Evolutionary conservation across 1,139 yeast species (phyloP), one percentile per base, ranked within the genome.

Genomic region (Saccharomyces hybrid): DNA sequence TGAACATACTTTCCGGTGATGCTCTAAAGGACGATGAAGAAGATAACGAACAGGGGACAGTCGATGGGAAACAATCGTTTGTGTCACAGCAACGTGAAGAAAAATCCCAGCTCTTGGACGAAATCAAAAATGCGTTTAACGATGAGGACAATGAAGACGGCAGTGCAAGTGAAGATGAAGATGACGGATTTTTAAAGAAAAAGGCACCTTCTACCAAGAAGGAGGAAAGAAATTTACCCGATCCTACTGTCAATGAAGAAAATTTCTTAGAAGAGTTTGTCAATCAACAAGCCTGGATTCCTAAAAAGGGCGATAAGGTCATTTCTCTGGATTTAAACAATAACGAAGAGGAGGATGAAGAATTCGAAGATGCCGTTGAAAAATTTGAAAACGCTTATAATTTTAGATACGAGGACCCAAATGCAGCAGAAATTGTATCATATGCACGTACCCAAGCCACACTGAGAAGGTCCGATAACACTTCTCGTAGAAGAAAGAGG

Each of bases 391-490:
- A 82, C 58, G 97, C 96, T 0, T 93, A 91, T 73, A 95, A 95
- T 66, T 91, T 91, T 77, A 81, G 99, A 69, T 93, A 81, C 68
- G 99, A 95, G 71, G 98, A 93, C 64, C 89, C 96, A 12, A 83
- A 83, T 61, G 80, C 96, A 8, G 88, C 93, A 0, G 97, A 93
- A 66, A 88, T 95, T 70, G 86, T 90, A 32, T 85, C 96, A n/a
- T 95, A 93, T 74, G 98, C 99, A 3, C 89, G 99, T 79, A 87
- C 80, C 60, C 96, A 90, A 69, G 96, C 95, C 28, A 89, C 98
- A 0, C 77, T 90, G 65, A 84, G 99, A 73, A 80, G 99, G 68
- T 82, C 85, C 24, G 84, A 83, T 52, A 79, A 86, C 56, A 83
- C 84, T 61, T 72, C 87, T 21, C 81, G 99, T 65, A 89, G 89